These are phyloP conservation scores for Collybiopsis confluens DNA, from an alignment of 768 basidiomycete genomes.

Conservation along the genomic window DNA sequence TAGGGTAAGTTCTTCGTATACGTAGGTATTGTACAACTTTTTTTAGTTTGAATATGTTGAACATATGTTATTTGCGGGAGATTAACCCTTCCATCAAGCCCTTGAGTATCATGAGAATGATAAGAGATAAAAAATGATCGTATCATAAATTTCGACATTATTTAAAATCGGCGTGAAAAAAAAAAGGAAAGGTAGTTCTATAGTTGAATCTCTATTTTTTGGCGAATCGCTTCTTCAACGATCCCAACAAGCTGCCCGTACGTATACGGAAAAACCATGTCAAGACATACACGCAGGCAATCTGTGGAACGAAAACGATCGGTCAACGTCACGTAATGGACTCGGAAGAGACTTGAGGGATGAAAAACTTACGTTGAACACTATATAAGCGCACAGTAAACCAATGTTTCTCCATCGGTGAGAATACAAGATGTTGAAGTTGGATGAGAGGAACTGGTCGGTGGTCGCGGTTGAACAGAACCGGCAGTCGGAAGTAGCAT, in stretches of 20 bases:
- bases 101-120: too few species aligned
- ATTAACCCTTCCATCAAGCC: too few species aligned
- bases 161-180: background rate
- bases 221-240: conserved; percentile 18
- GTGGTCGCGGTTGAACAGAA: conserved; percentile 60
- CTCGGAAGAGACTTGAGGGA: background rate
- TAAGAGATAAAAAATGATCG: too few species aligned
- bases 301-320: conserved; percentile 22
- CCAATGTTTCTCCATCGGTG: conserved; percentile 55
- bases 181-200: background rate
- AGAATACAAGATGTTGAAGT: conserved; percentile 54
- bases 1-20: too few species aligned
- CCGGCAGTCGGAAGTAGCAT: conserved; percentile 48
- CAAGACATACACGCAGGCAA: conserved; percentile 35
- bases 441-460: conserved; percentile 48
- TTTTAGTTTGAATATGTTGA: too few species aligned
- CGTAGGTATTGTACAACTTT: too few species aligned
- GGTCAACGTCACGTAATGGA: background rate
- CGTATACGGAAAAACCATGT: conserved; percentile 52
- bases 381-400: conserved; percentile 41
- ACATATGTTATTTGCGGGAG: too few species aligned
- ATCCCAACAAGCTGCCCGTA: conserved; percentile 25
- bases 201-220: background rate
- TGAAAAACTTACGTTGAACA: conserved; percentile 46
- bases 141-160: too few species aligned